These are phyloP conservation scores for Kalmusia sp. DNA, from an alignment of 2,329 filamentous ascomycete species.

Conservation along the genomic window DNA sequence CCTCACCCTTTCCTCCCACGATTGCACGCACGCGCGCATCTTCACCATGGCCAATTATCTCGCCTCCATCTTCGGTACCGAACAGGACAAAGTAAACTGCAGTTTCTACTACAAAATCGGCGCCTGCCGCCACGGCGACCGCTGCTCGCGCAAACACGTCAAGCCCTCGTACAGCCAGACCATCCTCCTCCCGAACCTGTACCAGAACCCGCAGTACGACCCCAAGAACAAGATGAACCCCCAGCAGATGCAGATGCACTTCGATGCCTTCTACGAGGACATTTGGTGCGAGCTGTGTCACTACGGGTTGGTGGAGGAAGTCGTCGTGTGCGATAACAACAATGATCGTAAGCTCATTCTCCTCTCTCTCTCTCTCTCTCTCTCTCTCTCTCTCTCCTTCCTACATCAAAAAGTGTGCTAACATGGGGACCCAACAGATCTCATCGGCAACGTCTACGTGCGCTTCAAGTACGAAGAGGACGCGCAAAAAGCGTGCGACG, in stretches of 20 bases:
- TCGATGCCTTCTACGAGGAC: slow-evolving; percentile 99
- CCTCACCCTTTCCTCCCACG: background rate
- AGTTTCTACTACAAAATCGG: slow-evolving; percentile 99
- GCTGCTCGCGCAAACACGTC: slow-evolving; percentile 98
- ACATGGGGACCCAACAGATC: slow-evolving; percentile 62
- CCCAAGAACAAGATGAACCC: slow-evolving; percentile 97
- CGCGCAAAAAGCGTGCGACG: slow-evolving; percentile 91
- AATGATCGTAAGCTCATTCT: slow-evolving; percentile 80
- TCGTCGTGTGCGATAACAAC: slow-evolving; percentile 99
- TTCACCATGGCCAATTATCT: slow-evolving; percentile 91
- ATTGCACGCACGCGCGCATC: slow-evolving; percentile 3
- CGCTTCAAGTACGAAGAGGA: slow-evolving; percentile 99
- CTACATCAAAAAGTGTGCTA: background rate
- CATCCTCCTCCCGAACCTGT: slow-evolving; percentile 96
- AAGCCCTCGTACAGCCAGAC: slow-evolving; percentile 98
- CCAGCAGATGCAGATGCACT: slow-evolving; percentile 97
- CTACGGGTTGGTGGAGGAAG: slow-evolving; percentile 95
- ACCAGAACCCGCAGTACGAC: slow-evolving; percentile 98
- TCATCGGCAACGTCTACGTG: slow-evolving; percentile 99
- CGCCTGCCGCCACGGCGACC: slow-evolving; percentile 96
- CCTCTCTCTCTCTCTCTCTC: background rate
- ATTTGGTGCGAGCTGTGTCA: slow-evolving; percentile 99
- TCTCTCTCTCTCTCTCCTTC: background rate
- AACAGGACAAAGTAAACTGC: slow-evolving; percentile 99
- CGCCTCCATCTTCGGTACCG: slow-evolving; percentile 98